Base-by-base conservation (phyloP, 371 early-diverging fungal species). In the Mucor irregularis region DNA sequence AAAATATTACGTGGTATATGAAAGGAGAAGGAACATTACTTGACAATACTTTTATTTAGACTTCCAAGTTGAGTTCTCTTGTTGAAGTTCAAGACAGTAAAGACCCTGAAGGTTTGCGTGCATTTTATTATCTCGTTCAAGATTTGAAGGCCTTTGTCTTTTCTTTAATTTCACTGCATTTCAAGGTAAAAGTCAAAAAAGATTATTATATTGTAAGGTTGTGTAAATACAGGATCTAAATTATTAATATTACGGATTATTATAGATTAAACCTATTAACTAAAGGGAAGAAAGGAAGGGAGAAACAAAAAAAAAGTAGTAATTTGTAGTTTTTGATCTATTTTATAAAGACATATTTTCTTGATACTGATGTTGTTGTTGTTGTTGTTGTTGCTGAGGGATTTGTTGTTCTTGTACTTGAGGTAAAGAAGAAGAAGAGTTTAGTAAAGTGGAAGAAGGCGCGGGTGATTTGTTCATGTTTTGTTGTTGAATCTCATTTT, bases 41-140 rank as follows among this genome's bases (percentile, higher is more conserved):
- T n/a, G n/a, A n/a, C n/a, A n/a, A n/a, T n/a, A n/a, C n/a, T 22
- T 16, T 42, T 13, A 21, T 10, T 17, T 64, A 94, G 89, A 96
- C 97, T 1, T 81, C 92, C 49, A 96, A 96, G 68, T 83, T 98
- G 30, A 90, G 93, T 3, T 94, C 97, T 6, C 79, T 98, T 53
- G 88, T 87, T 4, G 97, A 98, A 59, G 93, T 97, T 0, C 85
- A 90, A 44, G 83, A 87, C 9, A 90, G 92, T 54, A 80, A 92
- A 40, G 99, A 98, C 65, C 96, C 97, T 11, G 97, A 96, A 47
- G 98, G 97, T 21, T 81, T 98, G 24, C 89, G 92, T 25, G 87
- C 88, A 19, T 94, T 97, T 54, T 97, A 98, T 66, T 98, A 95
- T 68, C 74, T 98, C 50, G 89, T 97, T n/a, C 98, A 98, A 73